Evolutionary conservation across 1,139 yeast species (phyloP).

Genomic region (Spathaspora sp.): DNA sequence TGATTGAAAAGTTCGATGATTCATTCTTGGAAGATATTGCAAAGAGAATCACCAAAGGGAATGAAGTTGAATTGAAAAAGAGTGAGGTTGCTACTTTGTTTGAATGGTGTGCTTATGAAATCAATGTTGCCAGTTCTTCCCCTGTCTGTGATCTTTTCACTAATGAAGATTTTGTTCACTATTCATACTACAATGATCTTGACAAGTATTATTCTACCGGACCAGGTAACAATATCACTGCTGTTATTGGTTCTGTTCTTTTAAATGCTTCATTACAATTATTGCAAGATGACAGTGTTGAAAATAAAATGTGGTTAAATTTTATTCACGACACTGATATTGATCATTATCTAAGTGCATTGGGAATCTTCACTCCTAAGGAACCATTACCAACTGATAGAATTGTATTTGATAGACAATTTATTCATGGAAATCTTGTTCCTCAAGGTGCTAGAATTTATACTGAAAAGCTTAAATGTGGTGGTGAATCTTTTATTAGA

Average conservation of each 20-base stretch:
- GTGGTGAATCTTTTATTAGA: slow-evolving; percentile 23
- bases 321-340: slow-evolving; percentile 62
- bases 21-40: slow-evolving; percentile 18
- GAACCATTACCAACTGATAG: slow-evolving; percentile 31
- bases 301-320: slow-evolving; percentile 40
- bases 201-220: slow-evolving; percentile 46
- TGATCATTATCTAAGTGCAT: slow-evolving; percentile 46
- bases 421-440: slow-evolving; percentile 46
- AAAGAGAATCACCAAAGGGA: slow-evolving; percentile 19
- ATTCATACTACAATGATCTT: slow-evolving; percentile 45
- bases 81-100: slow-evolving; percentile 39
- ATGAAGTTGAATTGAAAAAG: slow-evolving; percentile 26
- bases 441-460: slow-evolving; percentile 58
- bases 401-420: slow-evolving; percentile 39
- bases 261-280: slow-evolving; percentile 31
- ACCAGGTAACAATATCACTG: slow-evolving; percentile 33
- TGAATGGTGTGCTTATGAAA: slow-evolving; percentile 51
- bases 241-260: slow-evolving; percentile 20
- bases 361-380: slow-evolving; percentile 43
- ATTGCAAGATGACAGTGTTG: slow-evolving; percentile 21
- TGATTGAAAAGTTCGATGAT: slow-evolving; percentile 16
- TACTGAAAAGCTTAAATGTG: slow-evolving; percentile 47
- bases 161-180: slow-evolving; percentile 42
- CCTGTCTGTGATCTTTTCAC: slow-evolving; percentile 49
- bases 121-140: slow-evolving; percentile 47